Percentiles rank a stretch among this genome's conserved stretches.
Conservation (phyloP, 148 eudicot genomes). For the Oxyria digyna region DNA sequence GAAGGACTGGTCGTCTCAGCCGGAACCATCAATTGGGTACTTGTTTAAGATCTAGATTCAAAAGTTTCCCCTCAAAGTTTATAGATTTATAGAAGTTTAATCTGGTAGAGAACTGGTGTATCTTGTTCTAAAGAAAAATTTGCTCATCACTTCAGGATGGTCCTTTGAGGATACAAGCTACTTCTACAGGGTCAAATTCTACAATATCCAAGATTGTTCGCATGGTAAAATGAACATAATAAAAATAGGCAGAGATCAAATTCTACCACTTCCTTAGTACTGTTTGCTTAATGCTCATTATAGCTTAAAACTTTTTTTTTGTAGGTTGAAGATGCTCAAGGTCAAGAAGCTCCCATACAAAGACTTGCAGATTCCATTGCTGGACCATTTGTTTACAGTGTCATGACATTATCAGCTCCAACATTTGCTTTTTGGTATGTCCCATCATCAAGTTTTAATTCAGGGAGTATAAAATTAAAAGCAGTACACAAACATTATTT, state of each 20-base stretch:
- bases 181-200: slow-evolving; percentile 85
- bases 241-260: too few relatives aligned
- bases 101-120: neutral
- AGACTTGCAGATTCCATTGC: slow-evolving; percentile 95
- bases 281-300: too few relatives aligned
- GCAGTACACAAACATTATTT: neutral
- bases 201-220: slow-evolving; percentile 78
- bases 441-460: neutral
- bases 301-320: slow-evolving; percentile 7
- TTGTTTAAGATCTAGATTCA: neutral
- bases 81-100: neutral
- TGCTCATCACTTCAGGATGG: slow-evolving; percentile 55
- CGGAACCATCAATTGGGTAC: slow-evolving; percentile 96
- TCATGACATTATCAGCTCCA: slow-evolving; percentile 74
- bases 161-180: slow-evolving; percentile 78
- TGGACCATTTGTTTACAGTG: slow-evolving; percentile 87
- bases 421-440: slow-evolving; percentile 88
- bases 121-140: neutral
- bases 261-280: neutral
- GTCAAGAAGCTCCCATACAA: slow-evolving; percentile 95
- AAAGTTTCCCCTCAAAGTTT: neutral
- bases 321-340: slow-evolving; percentile 98
- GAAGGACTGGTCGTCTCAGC: slow-evolving; percentile 66
- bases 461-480: too few relatives aligned
- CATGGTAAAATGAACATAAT: slow-evolving; percentile 51